Conservation (phyloP, 2,329 filamentous ascomycete species). For the Colletotrichum abscissum region DNA sequence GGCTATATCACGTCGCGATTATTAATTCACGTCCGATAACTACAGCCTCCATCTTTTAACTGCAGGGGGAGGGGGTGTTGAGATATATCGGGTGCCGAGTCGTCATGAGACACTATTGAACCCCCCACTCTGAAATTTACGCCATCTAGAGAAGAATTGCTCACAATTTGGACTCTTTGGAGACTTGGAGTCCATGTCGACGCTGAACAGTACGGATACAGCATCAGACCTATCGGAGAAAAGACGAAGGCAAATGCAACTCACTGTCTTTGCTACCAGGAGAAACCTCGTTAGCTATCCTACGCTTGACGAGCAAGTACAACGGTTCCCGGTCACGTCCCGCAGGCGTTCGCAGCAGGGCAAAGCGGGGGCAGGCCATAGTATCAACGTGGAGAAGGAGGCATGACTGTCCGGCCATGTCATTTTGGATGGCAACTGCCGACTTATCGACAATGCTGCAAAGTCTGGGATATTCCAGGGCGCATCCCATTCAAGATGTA, state of each 20-base stretch:
- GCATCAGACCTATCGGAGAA: conserved; percentile 29
- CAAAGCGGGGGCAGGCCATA: neutral
- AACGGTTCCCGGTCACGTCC: conserved; percentile 4
- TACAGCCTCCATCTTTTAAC: neutral
- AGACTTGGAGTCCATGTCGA: neutral
- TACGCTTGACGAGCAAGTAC: neutral
- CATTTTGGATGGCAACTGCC: conserved; percentile 23
- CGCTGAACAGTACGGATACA: conserved; percentile 2
- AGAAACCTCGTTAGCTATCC: conserved; percentile 1
- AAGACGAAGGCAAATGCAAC: neutral
- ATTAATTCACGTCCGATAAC: conserved; percentile 5
- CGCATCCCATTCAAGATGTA: neutral
- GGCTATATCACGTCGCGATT: conserved; percentile 1
- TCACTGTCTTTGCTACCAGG: conserved; percentile 2
- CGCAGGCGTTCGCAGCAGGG: conserved; percentile 32
- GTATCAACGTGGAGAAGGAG: neutral
- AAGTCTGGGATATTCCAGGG: neutral
- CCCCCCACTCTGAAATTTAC: neutral
- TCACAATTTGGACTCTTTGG: neutral
- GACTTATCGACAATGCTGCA: conserved; percentile 2
- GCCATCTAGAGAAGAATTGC: neutral
- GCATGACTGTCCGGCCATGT: neutral
- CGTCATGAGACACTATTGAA: conserved; percentile 3
- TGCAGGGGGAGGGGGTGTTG: neutral
- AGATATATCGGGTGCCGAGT: conserved; percentile 15